Base-by-base conservation (phyloP, 495 filamentous ascomycete genomes). In the Penicillium simplicissimum region DNA sequence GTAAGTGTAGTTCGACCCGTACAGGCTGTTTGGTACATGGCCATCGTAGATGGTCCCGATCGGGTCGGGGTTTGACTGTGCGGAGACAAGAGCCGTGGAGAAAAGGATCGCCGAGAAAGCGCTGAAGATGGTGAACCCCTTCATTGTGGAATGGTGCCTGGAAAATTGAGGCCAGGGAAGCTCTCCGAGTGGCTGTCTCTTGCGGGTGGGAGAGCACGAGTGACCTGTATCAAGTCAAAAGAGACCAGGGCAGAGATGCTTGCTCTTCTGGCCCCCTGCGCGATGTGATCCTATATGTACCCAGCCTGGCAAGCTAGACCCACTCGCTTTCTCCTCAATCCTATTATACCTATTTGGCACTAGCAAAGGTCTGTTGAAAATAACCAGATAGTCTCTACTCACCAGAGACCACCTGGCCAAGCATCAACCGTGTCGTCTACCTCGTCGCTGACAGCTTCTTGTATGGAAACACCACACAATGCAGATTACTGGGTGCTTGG, bases 21-120 rank as follows among this genome's bases (percentile, higher is more conserved):
- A 59, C 55, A 63, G 40, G 21, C 55, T 17, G 19, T 8, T 35
- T 36, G 61, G 57, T 21, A 63, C 61, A 51, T n/a, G 48, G 49
- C 61, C 57, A 48, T 60, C 31, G 23, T 59, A 49, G 34, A 63
- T 63, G 14, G 61, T 63, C 34, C 61, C 61, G 59, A 63, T 49
- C 9, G 61, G 49, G 35, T 63, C 61, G 37, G 57, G 57, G 11
- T 13, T 52, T 4, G 61, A 59, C 23, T 63, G 61, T 36, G 61
- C 61, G 17, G 40, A 55, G 25, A 47, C 49, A 9, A 63, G 5
- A 8, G 25, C 14, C 31, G 48, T 34, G 9, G n/a, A 52, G 5
- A 28, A 52, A 3, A 34, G n/a, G n/a, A 52, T 52, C 25, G 48
- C 48, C 8, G 48, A 52, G 28, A 51, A 2, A 25, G 48, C 48